Base-by-base conservation (phyloP, 2,329 filamentous ascomycete genomes). In the Periglandula ipomoeae region DNA sequence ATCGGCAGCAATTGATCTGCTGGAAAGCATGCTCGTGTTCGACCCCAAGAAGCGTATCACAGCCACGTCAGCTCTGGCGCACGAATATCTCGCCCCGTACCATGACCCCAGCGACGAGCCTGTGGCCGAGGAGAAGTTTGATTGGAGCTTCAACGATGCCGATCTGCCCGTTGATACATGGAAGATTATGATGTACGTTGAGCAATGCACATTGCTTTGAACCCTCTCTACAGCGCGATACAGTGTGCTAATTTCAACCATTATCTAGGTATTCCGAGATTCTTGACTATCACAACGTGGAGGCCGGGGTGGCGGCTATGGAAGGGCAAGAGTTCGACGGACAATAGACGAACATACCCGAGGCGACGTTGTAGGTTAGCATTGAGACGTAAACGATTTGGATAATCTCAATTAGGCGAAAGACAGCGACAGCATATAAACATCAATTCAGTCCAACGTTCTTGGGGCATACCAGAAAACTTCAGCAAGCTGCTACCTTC, bases 81-180 rank as follows among this genome's bases (percentile, higher is more conserved):
- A 98, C 69, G 87, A 91, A 58, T 98, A 98, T 67, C 85, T 98
- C 44, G 81, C 89, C 9, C 91, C 91, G 7, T 98, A 98, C 73
- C 93, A 98, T 70, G 93, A 98, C 65, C 90, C 93, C 8, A 93
- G 87, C 40, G 93, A 98, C 62, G 93, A 98, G 74, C 93, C 93
- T 1, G 84, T 89, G 15, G 88, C 93, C 20, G 88, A 95, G 53
- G 90, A 96, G 74, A 96, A 95, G 72, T 98, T 98, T 61, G 93
- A 98, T 66, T 98, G 93, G 93, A 96, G 90, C 47, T 98, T 98
- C 72, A 97, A 97, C 67, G 93, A 98, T 60, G 93, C 91, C 43
- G 93, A 98, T 64, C 74, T 98, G 50, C 91, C 93, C 1, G 90
- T 97, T 45, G 93, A 98, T 65, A 95, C 90, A n/a, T 98, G 93